phyloP scores from a whole-genome alignment of 2,329 filamentous ascomycete species.

The Colletotrichum sojae region DNA sequence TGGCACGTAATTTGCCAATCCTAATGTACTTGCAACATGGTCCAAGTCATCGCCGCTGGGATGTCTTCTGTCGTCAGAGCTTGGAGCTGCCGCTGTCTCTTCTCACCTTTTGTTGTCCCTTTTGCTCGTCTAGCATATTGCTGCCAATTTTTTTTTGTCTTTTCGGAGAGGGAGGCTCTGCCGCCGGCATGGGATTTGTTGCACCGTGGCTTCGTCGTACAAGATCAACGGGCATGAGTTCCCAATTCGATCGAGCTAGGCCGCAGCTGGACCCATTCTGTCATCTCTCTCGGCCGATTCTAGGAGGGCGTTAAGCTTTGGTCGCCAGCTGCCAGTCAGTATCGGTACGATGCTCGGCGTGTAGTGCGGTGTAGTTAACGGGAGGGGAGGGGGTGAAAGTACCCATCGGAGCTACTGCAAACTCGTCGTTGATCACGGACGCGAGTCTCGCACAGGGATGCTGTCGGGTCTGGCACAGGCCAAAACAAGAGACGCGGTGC shows the following conservation, averaged over 20 bases:
- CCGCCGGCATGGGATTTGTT: slow-evolving; percentile 24
- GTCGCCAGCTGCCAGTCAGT: slow-evolving; percentile 12
- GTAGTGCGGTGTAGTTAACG: too few relatives aligned
- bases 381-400: slow-evolving; percentile 1
- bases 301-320: slow-evolving; percentile 35
- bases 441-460: slow-evolving; percentile 34
- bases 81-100: background rate
- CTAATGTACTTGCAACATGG: slow-evolving; percentile 37
- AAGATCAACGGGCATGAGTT: slow-evolving; percentile 40
- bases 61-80: slow-evolving; percentile 14
- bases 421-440: slow-evolving; percentile 23
- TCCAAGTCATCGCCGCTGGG: slow-evolving; percentile 31
- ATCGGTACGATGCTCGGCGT: too few relatives aligned
- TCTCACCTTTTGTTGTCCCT: background rate
- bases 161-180: background rate
- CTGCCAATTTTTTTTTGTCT: background rate
- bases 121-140: background rate
- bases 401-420: slow-evolving; percentile 10
- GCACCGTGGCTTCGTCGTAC: slow-evolving; percentile 31
- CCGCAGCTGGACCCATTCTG: slow-evolving; percentile 13
- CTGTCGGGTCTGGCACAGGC: slow-evolving; percentile 11
- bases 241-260: slow-evolving; percentile 30
- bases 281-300: slow-evolving; percentile 37
- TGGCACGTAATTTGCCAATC: slow-evolving; percentile 33
- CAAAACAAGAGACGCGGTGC: slow-evolving; percentile 23